A percentile compares a stretch with the other conserved stretches of the same genome.
Evolutionary conservation across 108 stramenopile genomes (phyloP).

Genomic region (Nitzschia putrida): DNA sequence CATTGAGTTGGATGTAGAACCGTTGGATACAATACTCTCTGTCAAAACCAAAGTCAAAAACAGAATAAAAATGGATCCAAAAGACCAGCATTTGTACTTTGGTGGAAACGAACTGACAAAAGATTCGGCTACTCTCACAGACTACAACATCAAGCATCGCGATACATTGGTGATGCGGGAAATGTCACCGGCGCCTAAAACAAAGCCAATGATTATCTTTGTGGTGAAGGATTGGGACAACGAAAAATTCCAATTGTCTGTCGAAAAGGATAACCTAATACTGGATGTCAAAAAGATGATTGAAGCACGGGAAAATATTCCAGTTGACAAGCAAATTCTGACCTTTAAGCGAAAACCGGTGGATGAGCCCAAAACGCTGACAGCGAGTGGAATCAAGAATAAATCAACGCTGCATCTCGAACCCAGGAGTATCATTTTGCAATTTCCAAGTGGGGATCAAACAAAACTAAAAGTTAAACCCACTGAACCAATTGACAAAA

Average conservation of each 20-base stretch:
- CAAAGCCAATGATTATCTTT: constrained; percentile 18
- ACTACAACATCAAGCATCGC: constrained; percentile 16
- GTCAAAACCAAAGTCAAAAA: constrained; percentile 30
- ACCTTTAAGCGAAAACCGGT: constrained; percentile 23
- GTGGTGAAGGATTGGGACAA: constrained; percentile 31
- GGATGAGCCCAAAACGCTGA: constrained; percentile 9
- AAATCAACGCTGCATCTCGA: constrained; percentile 25
- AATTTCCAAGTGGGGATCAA: constrained; percentile 16
- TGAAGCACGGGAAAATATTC: constrained; percentile 5
- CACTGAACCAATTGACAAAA: constrained; percentile 17
- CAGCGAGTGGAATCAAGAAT: constrained; percentile 25
- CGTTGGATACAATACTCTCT: constrained; percentile 16
- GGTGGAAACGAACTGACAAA: constrained; percentile 16
- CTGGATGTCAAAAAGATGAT: constrained; percentile 23
- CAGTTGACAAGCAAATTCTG: constrained; percentile 17
- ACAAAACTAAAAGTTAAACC: constrained; percentile 14
- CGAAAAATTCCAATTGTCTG: constrained; percentile 8
- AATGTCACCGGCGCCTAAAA: constrained; percentile 1
- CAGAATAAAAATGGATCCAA: constrained; percentile 10
- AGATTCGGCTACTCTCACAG: constrained; percentile 6
- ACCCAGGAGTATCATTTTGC: constrained; percentile 25
- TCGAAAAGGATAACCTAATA: constrained; percentile 4
- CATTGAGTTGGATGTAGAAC: constrained; percentile 37
- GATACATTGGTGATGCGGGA: constrained; percentile 24
- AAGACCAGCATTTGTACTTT: constrained; percentile 23